Evolutionary conservation across 1,139 yeast species (phyloP).

Genomic region (Entelexis paramagnoliae): DNA sequence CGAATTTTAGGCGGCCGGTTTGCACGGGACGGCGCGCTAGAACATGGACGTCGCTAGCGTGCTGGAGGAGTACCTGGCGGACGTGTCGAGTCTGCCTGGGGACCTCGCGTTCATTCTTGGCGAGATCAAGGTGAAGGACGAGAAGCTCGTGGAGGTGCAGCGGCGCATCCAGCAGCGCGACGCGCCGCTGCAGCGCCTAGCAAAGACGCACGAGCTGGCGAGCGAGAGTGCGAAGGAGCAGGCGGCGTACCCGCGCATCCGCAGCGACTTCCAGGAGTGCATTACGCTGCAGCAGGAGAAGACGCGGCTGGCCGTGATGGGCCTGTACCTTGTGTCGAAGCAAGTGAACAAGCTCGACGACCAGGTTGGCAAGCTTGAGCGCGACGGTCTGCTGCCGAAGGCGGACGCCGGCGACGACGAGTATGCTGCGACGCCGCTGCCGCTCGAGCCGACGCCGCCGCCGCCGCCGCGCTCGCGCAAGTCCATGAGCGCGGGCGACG

Average conservation of each 20-base stretch:
- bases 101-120: slow-evolving; percentile 74
- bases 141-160: slow-evolving; percentile 53
- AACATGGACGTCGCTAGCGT: slow-evolving; percentile 64
- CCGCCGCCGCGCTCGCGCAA: slow-evolving; percentile 11
- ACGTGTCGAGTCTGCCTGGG: slow-evolving; percentile 75
- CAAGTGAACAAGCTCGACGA: slow-evolving; percentile 64
- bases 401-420: slow-evolving; percentile 15
- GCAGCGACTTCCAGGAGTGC: slow-evolving; percentile 55
- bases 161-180: slow-evolving; percentile 65
- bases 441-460: slow-evolving; percentile 12
- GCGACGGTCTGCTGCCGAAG: slow-evolving; percentile 64
- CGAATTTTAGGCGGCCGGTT: too few species aligned
- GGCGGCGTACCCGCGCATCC: slow-evolving; percentile 53
- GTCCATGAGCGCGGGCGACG: slow-evolving; percentile 6
- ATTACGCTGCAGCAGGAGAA: slow-evolving; percentile 65
- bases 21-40: too few species aligned
- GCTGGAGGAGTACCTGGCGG: slow-evolving; percentile 64
- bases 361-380: slow-evolving; percentile 64
- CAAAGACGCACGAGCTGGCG: slow-evolving; percentile 72
- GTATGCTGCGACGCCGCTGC: neutral
- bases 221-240: slow-evolving; percentile 76
- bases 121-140: slow-evolving; percentile 65
- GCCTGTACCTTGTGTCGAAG: slow-evolving; percentile 62
- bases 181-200: slow-evolving; percentile 67
- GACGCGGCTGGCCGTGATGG: slow-evolving; percentile 70